These are phyloP conservation scores for Epichloe gansuensis DNA, from an alignment of 2,329 filamentous ascomycete genomes.

Conservation along the genomic window DNA sequence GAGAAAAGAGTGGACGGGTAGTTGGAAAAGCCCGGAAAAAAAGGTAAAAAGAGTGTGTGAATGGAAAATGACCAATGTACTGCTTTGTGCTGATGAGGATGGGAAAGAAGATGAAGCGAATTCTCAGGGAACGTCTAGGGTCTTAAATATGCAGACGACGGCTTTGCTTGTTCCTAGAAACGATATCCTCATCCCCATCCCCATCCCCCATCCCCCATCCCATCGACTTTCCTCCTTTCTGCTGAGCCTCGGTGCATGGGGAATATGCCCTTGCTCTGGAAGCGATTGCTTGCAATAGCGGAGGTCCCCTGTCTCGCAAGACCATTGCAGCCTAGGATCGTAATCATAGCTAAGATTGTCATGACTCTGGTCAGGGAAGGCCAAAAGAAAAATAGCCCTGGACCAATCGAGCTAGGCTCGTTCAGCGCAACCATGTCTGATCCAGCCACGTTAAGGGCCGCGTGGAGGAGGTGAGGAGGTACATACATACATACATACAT, in stretches of 20 bases:
- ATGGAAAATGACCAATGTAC: conserved; percentile 4
- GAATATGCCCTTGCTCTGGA: background rate
- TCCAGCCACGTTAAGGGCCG: conserved; percentile 3
- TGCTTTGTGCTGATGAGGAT: conserved; percentile 7
- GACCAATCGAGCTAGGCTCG: too few relatives aligned
- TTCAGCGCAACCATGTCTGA: conserved; percentile 7
- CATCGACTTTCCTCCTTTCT: background rate
- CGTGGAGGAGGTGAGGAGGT: background rate
- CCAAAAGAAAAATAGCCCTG: background rate
- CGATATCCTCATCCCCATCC: background rate
- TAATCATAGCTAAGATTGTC: background rate
- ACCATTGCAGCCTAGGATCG: background rate
- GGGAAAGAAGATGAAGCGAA: background rate
- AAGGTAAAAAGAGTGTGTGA: conserved; percentile 7
- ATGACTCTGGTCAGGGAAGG: background rate
- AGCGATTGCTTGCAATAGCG: background rate
- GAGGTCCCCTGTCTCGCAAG: conserved; percentile 4
- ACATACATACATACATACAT: too few relatives aligned
- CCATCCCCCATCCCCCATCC: background rate
- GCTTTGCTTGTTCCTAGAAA: background rate
- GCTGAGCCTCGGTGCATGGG: conserved; percentile 3
- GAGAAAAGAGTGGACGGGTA: conserved; percentile 13
- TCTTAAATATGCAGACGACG: conserved; percentile 11
- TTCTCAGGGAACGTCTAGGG: conserved; percentile 6
- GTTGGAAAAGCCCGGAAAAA: conserved; percentile 9